A percentile compares a stretch with the other conserved stretches of the same genome.
phyloP scores from a whole-genome alignment of 495 filamentous ascomycete genomes.

The Penicillium cataractarum region DNA sequence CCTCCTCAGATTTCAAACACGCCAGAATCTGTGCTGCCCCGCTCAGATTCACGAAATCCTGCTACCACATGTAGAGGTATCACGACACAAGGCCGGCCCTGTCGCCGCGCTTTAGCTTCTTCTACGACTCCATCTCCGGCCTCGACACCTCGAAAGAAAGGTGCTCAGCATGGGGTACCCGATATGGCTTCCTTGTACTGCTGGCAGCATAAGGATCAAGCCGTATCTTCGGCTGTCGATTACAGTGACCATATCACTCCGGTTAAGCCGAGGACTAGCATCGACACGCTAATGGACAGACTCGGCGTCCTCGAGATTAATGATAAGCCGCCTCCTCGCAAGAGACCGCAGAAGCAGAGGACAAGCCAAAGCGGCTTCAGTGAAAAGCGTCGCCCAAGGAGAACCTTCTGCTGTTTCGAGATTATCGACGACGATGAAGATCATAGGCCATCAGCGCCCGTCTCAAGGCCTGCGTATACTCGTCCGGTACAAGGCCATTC shows the following conservation, averaged over 20 bases:
- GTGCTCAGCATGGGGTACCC: constrained; percentile 36
- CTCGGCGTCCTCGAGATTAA: constrained; percentile 71
- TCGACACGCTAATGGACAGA: constrained; percentile 80
- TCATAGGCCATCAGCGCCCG: constrained; percentile 14
- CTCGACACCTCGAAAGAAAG: constrained; percentile 40
- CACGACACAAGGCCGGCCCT: constrained; percentile 75
- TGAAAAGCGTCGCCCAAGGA: constrained; percentile 27
- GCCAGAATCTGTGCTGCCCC: constrained; percentile 76
- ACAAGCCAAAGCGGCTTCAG: constrained; percentile 21
- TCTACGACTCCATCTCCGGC: constrained; percentile 40
- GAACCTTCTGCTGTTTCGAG: constrained; percentile 45
- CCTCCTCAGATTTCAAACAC: constrained; percentile 79
- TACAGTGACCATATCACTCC: constrained; percentile 25
- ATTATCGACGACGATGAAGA: constrained; percentile 26
- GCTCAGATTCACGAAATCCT: constrained; percentile 82
- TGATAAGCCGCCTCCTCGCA: constrained; percentile 27
- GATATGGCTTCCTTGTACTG: constrained; percentile 70
- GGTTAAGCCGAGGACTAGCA: constrained; percentile 66
- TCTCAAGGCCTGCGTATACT: constrained; percentile 22
- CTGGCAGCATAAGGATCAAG: constrained; percentile 94
- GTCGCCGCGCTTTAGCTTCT: constrained; percentile 66
- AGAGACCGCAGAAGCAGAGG: constrained; percentile 22
- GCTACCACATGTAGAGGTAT: constrained; percentile 86
- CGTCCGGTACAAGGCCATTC: constrained; percentile 25
- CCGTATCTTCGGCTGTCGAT: constrained; percentile 33